Conservation (phyloP, 225 moss, liverwort and hornwort species). For the Antitrichia curtipendula region DNA sequence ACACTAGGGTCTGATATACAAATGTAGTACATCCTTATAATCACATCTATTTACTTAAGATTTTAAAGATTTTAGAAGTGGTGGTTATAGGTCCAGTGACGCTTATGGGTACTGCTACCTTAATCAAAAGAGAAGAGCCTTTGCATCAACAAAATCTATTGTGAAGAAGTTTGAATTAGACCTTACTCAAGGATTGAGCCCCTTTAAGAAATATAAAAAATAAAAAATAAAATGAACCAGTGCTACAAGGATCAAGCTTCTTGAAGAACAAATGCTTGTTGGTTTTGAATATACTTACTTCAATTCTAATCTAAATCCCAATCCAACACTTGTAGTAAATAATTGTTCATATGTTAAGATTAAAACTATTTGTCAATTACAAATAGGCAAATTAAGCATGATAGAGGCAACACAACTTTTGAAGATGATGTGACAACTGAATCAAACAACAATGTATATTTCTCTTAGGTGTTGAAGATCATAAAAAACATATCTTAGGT, state of each 20-base stretch:
- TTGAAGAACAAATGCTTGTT: rapidly evolving
- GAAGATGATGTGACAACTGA: neutral
- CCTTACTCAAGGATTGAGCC: rapidly evolving
- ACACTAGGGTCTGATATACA: too few species aligned
- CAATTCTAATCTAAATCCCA: neutral
- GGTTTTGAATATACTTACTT: neutral
- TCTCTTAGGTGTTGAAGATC: neutral
- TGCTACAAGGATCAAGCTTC: rapidly evolving
- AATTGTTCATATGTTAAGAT: neutral
- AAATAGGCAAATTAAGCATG: neutral
- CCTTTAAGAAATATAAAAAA: neutral
- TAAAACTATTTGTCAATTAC: neutral
- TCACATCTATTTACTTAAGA: too few species aligned
- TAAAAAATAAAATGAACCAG: rapidly evolving
- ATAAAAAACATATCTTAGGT: neutral
- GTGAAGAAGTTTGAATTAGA: neutral
- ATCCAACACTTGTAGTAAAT: neutral
- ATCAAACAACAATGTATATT: neutral
- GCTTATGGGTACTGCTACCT: too few species aligned
- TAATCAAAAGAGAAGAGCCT: neutral
- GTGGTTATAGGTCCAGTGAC: too few species aligned
- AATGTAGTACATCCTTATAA: too few species aligned
- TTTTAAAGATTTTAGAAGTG: too few species aligned
- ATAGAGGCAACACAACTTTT: too few species aligned
- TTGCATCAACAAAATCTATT: neutral